These are phyloP conservation scores for Vitis hybrid DNA, from an alignment of 177 flowering plant genomes.

Conservation along the genomic window DNA sequence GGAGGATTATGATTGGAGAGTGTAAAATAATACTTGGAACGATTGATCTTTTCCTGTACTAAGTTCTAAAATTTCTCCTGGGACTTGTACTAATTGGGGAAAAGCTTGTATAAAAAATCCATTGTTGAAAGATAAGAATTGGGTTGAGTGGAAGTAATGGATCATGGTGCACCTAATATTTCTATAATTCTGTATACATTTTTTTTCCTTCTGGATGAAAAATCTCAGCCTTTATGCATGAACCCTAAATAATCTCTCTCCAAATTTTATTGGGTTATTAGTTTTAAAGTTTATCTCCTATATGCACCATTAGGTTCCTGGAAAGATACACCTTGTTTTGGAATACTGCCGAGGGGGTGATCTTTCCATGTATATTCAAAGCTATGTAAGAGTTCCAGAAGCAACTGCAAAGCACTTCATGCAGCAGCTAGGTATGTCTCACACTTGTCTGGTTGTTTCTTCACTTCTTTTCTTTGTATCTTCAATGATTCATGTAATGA, in stretches of 20 bases:
- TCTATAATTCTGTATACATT: background rate
- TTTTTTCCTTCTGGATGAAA: background rate
- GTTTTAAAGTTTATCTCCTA: background rate
- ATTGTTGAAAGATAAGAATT: no score
- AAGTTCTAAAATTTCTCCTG: no score
- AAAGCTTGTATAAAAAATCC: no score
- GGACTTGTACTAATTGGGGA: no score
- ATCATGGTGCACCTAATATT: no score
- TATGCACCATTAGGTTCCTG: slow-evolving; percentile 53
- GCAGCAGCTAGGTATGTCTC: slow-evolving; percentile 76
- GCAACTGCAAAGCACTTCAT: slow-evolving; percentile 84
- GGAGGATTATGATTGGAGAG: no score
- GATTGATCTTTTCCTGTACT: no score
- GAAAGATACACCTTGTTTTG: slow-evolving; percentile 81
- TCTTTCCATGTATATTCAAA: slow-evolving; percentile 79
- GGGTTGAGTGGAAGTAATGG: no score
- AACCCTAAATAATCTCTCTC: background rate
- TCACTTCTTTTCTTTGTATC: background rate
- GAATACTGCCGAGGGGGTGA: slow-evolving; percentile 98
- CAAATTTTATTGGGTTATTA: background rate
- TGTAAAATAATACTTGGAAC: no score
- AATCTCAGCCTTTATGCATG: background rate
- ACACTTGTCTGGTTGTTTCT: slow-evolving; percentile 1
- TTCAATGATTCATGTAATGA: slow-evolving; percentile 1
- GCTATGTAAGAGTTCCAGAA: slow-evolving; percentile 78